Evolutionary conservation across 164 flowering plant genomes (phyloP).

Genomic region (Liquidambar formosana): DNA sequence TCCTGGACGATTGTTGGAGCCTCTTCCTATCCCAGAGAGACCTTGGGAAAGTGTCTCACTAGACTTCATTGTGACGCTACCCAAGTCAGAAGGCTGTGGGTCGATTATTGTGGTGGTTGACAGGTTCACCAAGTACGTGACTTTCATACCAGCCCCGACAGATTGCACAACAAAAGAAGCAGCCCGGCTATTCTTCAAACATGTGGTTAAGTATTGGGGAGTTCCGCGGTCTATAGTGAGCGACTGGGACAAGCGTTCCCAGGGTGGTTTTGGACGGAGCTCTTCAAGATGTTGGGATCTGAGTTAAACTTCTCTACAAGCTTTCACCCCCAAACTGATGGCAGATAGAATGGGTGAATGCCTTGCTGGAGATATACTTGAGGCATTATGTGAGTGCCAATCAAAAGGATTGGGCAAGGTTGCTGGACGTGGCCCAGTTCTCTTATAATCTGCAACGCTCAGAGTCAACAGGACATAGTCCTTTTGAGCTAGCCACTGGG

Average conservation of each 20-base stretch:
- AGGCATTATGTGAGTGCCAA: conserved; percentile 8
- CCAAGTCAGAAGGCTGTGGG: background rate
- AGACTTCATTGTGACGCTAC: background rate
- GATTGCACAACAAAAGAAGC: background rate
- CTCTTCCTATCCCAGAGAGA: background rate
- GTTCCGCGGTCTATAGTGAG: background rate
- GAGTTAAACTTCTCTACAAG: background rate
- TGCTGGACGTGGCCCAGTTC: conserved; percentile 11
- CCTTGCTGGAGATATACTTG: background rate
- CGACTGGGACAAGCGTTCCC: background rate
- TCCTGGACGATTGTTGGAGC: background rate
- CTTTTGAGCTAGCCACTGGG: background rate
- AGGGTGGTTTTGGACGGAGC: background rate
- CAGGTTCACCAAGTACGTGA: conserved; percentile 4
- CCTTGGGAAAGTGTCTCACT: background rate
- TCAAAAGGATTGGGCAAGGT: conserved; percentile 3
- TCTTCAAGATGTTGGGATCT: background rate
- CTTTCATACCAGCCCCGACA: background rate
- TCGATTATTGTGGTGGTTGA: background rate
- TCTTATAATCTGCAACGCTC: background rate
- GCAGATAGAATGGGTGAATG: background rate
- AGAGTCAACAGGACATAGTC: background rate
- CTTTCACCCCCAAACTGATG: conserved; percentile 4
- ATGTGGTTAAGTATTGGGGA: conserved; percentile 2
- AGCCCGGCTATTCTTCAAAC: background rate